phyloP scores from a whole-genome alignment of 2,329 filamentous ascomycete species.

The Fusarium nematophilum region DNA sequence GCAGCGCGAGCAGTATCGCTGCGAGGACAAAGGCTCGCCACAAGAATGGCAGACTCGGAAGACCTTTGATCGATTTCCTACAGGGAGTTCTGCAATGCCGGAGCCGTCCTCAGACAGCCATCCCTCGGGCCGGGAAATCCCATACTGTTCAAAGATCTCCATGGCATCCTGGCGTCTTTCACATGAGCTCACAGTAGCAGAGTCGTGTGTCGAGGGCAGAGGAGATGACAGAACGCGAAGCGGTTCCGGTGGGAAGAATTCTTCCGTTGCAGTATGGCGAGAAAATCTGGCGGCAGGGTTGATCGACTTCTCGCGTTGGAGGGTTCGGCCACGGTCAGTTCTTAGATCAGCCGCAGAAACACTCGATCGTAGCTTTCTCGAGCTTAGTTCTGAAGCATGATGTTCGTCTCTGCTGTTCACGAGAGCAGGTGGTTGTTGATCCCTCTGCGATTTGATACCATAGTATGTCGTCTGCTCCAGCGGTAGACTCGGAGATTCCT shows the following conservation, averaged over 20 bases:
- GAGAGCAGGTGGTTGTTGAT: constrained; percentile 1
- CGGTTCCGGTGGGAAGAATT: constrained; percentile 7
- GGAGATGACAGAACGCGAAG: background rate
- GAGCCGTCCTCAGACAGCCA: constrained; percentile 58
- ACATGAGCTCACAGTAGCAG: constrained; percentile 48
- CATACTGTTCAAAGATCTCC: constrained; percentile 60
- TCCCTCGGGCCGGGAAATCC: constrained; percentile 58
- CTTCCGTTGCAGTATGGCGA: constrained; percentile 6
- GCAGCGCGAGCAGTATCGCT: constrained; percentile 59
- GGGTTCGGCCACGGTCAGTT: background rate
- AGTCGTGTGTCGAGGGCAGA: constrained; percentile 28
- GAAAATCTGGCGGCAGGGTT: background rate
- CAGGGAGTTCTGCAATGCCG: constrained; percentile 19
- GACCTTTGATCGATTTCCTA: constrained; percentile 37
- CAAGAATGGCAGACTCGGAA: constrained; percentile 63
- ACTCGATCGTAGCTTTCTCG: constrained; percentile 13
- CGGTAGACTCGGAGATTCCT: constrained; percentile 28
- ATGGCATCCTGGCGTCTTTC: constrained; percentile 56
- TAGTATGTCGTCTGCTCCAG: constrained; percentile 35
- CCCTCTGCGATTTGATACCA: constrained; percentile 28
- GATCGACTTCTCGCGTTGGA: constrained; percentile 1
- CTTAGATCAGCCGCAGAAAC: constrained; percentile 21
- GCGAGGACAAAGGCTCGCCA: constrained; percentile 52
- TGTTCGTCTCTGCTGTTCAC: background rate
- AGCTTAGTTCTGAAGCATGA: constrained; percentile 3